phyloP scores from a whole-genome alignment of 2,329 filamentous ascomycete species.

The Stagonosporopsis vannaccii region DNA sequence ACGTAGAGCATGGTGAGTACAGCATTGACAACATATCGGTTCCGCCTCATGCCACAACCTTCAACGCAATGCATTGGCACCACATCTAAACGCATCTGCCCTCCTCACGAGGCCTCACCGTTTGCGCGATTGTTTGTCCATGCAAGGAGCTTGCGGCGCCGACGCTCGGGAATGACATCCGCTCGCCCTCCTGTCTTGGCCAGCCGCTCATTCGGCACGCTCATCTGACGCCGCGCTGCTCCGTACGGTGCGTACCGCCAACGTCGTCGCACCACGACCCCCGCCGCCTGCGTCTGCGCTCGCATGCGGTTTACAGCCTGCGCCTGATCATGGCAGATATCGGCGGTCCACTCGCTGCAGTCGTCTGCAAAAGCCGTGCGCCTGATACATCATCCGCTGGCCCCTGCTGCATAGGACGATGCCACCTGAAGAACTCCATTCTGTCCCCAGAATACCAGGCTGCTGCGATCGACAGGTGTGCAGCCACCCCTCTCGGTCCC shows the following conservation, averaged over 20 bases:
- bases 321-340: constrained; percentile 1
- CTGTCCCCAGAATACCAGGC: constrained; percentile 4
- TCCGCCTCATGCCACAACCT: background rate
- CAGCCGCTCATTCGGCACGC: constrained; percentile 13
- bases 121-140: constrained; percentile 17
- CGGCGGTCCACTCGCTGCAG: background rate
- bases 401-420: constrained; percentile 14
- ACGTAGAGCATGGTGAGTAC: constrained; percentile 18
- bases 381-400: constrained; percentile 19
- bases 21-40: background rate
- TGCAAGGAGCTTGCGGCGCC: constrained; percentile 2
- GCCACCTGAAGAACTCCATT: background rate
- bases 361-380: constrained; percentile 3
- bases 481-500: constrained; percentile 34
- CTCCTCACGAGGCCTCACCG: constrained; percentile 3
- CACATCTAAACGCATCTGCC: background rate
- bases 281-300: background rate
- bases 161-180: constrained; percentile 20
- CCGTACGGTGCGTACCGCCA: constrained; percentile 26
- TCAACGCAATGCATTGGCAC: background rate
- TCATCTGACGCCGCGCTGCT: constrained; percentile 29
- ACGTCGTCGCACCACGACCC: constrained; percentile 26
- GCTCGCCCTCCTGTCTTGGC: constrained; percentile 19
- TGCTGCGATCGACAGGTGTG: constrained; percentile 34
- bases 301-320: background rate